Percentiles rank a stretch among this genome's conserved stretches.
phyloP scores from a whole-genome alignment of 805 yeast genomes.

The Saccharomyces paradoxus region DNA sequence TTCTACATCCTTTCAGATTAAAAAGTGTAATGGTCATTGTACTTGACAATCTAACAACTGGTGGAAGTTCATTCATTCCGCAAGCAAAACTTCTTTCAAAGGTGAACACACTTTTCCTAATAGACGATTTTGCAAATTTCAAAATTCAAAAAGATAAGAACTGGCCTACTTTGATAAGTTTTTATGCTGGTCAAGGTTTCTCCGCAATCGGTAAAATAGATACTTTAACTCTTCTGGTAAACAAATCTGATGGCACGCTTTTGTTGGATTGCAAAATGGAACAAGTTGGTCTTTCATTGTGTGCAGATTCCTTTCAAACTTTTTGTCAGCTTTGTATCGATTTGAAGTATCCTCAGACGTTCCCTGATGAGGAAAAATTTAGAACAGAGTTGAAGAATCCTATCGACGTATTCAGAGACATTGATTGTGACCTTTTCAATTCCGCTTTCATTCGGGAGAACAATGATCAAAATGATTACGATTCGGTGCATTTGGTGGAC shows the following conservation, averaged over 20 bases:
- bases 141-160: conserved; percentile 3
- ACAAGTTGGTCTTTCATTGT: conserved; percentile 43
- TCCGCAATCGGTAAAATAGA: conserved; percentile 19
- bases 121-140: conserved; percentile 50
- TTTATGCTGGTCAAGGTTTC: conserved; percentile 23
- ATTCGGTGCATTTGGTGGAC: conserved; percentile 11
- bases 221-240: conserved; percentile 1
- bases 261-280: conserved; percentile 45
- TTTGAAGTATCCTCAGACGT: conserved; percentile 57
- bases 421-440: conserved; percentile 28
- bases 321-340: conserved; percentile 61
- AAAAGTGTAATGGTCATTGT: conserved; percentile 44
- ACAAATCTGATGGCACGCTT: not conserved
- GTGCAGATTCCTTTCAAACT: conserved; percentile 82
- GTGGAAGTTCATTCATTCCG: conserved; percentile 30
- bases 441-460: conserved; percentile 6
- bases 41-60: conserved; percentile 47
- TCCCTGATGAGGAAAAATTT: conserved; percentile 53
- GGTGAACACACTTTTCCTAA: conserved; percentile 43
- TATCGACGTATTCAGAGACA: conserved; percentile 35
- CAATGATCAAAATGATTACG: conserved; percentile 14
- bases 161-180: conserved; percentile 8
- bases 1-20: conserved; percentile 58
- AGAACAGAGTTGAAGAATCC: conserved; percentile 27
- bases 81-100: conserved; percentile 40